Evolutionary conservation across 2,329 filamentous ascomycete species (phyloP), one percentile per base, ranked within the genome.

Genomic region (Fusarium metavorans): DNA sequence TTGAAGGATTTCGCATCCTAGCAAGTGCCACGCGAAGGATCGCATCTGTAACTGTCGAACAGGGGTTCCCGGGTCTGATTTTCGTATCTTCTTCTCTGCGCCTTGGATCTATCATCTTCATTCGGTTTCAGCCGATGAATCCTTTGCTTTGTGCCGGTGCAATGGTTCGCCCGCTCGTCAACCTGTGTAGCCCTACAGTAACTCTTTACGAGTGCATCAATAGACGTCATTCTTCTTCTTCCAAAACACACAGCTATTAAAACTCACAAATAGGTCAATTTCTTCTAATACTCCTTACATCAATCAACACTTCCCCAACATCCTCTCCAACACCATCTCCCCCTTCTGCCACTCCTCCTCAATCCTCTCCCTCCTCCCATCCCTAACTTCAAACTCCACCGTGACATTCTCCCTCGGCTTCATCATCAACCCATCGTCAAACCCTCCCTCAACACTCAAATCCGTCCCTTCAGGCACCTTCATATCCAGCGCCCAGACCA

Each of bases 401-500:
- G 23, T 54, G 13, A 70, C 6, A 25, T 56, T 60, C 50, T 74
- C 66, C 57, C 68, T 60, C 45, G 69, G 64, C 50, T 63, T 70
- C 72, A 74, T 60, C 69, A 72, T 70, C 60, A 80, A 69, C 23
- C 69, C 76, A 20, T 71, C 73, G 5, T 77, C 71, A 7, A 75
- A 82, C 6, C 73, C 81, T 2, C 66, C 74, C 39, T 80, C 70
- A 5, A 81, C 50, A 6, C 73, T 74, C 32, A 74, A 59, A 37
- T 82, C 80, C 37, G 81, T 62, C 27, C 65, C 59, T 20, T 66
- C 66, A 18, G 71, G 73, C 2, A 79, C 68, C 3, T 73, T 61
- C 43, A 85, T 79, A 5, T 85, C 78, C 54, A 88, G 87, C 2
- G 84, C 86, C 88, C 88, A 90, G 0, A 90, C 70, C 13, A 86